Conservation (phyloP, 108 stramenopile species). For the Pseudonitzschia delicatissima region DNA sequence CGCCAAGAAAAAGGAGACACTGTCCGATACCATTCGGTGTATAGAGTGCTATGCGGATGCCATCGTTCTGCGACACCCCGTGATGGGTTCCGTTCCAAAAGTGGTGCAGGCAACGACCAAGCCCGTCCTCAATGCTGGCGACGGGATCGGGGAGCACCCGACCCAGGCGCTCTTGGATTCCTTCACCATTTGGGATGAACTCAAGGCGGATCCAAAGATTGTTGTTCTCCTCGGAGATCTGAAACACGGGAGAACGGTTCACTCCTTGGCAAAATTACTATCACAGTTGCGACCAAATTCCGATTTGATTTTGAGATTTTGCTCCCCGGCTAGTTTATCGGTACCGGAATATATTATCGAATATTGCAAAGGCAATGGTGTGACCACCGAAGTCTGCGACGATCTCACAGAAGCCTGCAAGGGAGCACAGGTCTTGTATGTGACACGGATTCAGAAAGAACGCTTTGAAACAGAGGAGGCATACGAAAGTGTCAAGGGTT, state of each 20-base stretch:
- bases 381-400: constrained; percentile 57
- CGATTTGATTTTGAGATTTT: constrained; percentile 57
- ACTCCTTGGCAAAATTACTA: constrained; percentile 89
- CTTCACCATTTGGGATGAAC: constrained; percentile 60
- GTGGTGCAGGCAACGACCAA: constrained; percentile 25
- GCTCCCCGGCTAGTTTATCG: constrained; percentile 73
- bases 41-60: constrained; percentile 90
- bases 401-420: constrained; percentile 47
- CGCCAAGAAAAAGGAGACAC: constrained; percentile 92
- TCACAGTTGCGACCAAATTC: constrained; percentile 44
- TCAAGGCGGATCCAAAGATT: constrained; percentile 28
- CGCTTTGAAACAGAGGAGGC: constrained; percentile 81
- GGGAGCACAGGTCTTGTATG: constrained; percentile 89
- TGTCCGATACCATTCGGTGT: constrained; percentile 90
- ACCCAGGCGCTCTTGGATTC: constrained; percentile 97
- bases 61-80: constrained; percentile 84
- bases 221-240: constrained; percentile 92
- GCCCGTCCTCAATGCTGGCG: constrained; percentile 96
- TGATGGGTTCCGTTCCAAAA: constrained; percentile 59
- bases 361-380: constrained; percentile 51
- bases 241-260: constrained; percentile 96
- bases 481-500: constrained; percentile 17
- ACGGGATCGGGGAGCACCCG: constrained; percentile 97
- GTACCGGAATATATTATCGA: constrained; percentile 86
- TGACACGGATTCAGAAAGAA: constrained; percentile 96